phyloP scores from a whole-genome alignment of 2,329 filamentous ascomycete species.

The Basipetospora chlamydospora region DNA sequence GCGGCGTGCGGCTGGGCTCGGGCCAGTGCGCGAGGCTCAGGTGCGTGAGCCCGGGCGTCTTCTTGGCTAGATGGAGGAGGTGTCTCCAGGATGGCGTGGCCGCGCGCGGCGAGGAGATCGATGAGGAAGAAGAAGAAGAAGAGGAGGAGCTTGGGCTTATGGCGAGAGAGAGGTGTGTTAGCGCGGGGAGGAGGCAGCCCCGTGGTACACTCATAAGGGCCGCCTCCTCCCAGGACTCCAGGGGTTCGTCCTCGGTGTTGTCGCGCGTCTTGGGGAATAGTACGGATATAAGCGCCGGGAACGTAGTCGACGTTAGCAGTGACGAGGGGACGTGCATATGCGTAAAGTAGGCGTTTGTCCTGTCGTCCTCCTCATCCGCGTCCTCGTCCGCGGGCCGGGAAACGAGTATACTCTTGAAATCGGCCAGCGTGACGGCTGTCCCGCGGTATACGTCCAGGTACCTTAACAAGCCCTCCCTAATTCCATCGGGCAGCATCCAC shows the following conservation, averaged over 20 bases:
- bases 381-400: not conserved
- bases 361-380: constrained; percentile 8
- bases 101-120: not conserved
- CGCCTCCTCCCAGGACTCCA: constrained; percentile 40
- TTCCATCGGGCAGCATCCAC: constrained; percentile 35
- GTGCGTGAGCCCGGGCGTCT: constrained; percentile 41
- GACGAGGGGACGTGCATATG: constrained; percentile 3
- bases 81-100: constrained; percentile 39
- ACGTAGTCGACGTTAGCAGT: constrained; percentile 1
- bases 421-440: constrained; percentile 33
- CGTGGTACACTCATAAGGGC: constrained; percentile 13
- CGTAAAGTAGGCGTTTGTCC: constrained; percentile 2
- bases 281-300: constrained; percentile 1
- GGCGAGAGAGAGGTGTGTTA: constrained; percentile 47
- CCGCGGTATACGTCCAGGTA: constrained; percentile 29
- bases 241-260: constrained; percentile 7
- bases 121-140: constrained; percentile 1
- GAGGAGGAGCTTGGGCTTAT: constrained; percentile 19
- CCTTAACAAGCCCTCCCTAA: constrained; percentile 36
- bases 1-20: constrained; percentile 40
- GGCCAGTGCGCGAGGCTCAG: constrained; percentile 50
- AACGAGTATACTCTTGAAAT: constrained; percentile 32
- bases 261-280: constrained; percentile 1
- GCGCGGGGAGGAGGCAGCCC: constrained; percentile 33
- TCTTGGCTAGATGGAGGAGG: constrained; percentile 37